Evolutionary conservation across 164 flowering plant species (phyloP).

Genomic region (Annona cherimola): DNA sequence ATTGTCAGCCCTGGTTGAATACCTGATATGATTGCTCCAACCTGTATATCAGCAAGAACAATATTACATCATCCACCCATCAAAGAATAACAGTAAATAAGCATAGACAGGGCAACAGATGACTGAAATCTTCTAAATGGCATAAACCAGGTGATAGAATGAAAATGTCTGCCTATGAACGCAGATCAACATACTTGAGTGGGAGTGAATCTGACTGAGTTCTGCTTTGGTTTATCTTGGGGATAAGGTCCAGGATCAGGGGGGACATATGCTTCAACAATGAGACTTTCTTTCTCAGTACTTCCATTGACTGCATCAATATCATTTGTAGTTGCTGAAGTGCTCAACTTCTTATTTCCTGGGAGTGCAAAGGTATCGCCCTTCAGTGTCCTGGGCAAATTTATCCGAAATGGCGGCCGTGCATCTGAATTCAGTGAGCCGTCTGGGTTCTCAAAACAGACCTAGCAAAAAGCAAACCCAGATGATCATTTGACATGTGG

Average conservation of each 20-base stretch:
- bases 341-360: constrained; percentile 43
- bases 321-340: constrained; percentile 24
- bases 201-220: constrained; percentile 87
- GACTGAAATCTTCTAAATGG: not conserved
- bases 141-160: not conserved
- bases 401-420: constrained; percentile 75
- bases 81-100: not conserved
- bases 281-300: constrained; percentile 45
- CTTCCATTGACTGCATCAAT: constrained; percentile 23
- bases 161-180: not conserved
- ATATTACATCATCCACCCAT: not conserved
- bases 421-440: constrained; percentile 61
- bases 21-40: constrained; percentile 94
- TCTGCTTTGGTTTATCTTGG: constrained; percentile 92
- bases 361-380: constrained; percentile 52
- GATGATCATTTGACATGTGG: not conserved
- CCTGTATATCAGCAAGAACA: constrained; percentile 29
- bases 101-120: not conserved
- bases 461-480: constrained; percentile 32
- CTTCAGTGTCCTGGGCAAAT: constrained; percentile 51
- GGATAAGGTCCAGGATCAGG: constrained; percentile 99
- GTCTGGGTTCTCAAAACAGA: constrained; percentile 60
- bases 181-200: constrained; percentile 59
- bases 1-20: constrained; percentile 93
- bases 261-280: constrained; percentile 86